Conservation (phyloP, 163 green algal genomes). For the Trebouxiophyceae sp. region DNA sequence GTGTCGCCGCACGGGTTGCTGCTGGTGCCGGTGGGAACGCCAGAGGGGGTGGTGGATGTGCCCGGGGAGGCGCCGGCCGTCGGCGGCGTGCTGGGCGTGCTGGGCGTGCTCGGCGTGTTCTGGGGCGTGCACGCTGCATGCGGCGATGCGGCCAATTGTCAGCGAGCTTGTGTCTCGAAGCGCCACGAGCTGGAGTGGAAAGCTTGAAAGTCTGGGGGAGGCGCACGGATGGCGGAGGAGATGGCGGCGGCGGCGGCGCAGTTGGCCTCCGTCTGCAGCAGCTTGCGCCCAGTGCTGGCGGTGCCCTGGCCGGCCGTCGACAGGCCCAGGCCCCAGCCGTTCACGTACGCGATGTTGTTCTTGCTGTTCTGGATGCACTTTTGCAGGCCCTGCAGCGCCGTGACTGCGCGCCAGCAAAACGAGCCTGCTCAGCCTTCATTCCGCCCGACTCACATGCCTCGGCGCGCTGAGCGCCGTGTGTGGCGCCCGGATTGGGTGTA, state of each 20-base stretch:
- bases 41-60: background rate
- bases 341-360: background rate
- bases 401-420: too few relatives aligned
- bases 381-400: background rate
- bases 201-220: too few relatives aligned
- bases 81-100: background rate
- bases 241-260: background rate
- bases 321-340: background rate
- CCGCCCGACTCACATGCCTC: too few relatives aligned
- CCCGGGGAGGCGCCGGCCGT: background rate
- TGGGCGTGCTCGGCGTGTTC: background rate
- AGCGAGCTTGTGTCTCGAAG: too few relatives aligned
- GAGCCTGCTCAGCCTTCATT: too few relatives aligned
- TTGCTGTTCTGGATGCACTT: background rate
- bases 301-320: background rate
- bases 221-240: background rate
- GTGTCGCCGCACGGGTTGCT: background rate
- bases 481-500: too few relatives aligned
- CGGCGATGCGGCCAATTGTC: too few relatives aligned
- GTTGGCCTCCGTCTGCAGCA: background rate
- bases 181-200: too few relatives aligned
- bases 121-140: background rate
- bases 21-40: background rate
- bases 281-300: background rate
- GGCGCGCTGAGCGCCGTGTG: too few relatives aligned